Evolutionary conservation across 352 stramenopile genomes (phyloP), one percentile per base, ranked within the genome.

Genomic region (Globisporangium acanthophoron): DNA sequence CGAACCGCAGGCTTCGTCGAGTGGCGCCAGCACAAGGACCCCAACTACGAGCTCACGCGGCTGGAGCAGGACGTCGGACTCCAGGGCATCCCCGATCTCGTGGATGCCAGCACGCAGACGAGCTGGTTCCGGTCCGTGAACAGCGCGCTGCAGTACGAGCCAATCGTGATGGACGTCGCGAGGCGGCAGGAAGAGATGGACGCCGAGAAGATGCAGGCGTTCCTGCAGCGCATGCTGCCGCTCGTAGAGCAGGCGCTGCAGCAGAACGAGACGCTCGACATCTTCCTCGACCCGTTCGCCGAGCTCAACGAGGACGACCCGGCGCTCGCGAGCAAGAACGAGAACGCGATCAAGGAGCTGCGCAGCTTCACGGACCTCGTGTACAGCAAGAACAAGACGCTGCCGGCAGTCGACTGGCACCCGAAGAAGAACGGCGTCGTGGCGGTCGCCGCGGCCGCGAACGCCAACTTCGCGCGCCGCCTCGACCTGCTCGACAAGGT

Each of bases 361-460:
- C 79, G 87, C 2, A 96, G 87, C 52, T 98, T 98, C 64, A 97
- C 88, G 35, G 92, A 98, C 64, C 75, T 98, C n/a, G 70, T 94
- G 27, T 97, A 97, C 74, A 96, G 80, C 59, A 98, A 98, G 66
- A 94, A 91, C 78, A 97, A 96, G 67, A 88, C 75, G 5, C 66
- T 97, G 4, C 69, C 79, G 35, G 72, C 80, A 13, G 90, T 98
- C 40, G 90, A 97, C 61, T 98, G 92, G 92, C 85, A 97, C 39
- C 91, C 91, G 6, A 85, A 80, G 51, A 87, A 89, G 29, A 87
- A 94, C 47, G 89, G 89, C 39, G 78, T 97, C 18, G 62, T 98
- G 16, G 92, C 86, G 5, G 89, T 97, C 12, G 85, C 86, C 8
- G 86, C 88, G 0, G 78, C 87, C 11, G 81, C 90, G 11, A 97